Conservation (phyloP, 2,329 filamentous ascomycete species). For the Aspergillus sp. region DNA sequence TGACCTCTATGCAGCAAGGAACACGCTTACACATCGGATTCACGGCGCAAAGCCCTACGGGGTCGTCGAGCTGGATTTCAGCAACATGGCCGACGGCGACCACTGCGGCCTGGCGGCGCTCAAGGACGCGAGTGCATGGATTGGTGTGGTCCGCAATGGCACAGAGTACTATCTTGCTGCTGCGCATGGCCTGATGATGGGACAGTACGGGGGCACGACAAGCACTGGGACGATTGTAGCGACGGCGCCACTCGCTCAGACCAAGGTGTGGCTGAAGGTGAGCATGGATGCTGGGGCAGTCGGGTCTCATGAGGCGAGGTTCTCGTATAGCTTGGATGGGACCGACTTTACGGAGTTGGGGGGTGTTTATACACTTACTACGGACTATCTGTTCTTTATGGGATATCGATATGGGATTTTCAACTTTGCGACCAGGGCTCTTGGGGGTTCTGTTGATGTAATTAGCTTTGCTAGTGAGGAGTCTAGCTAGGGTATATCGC, state of each 20-base stretch:
- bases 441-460: slow-evolving; percentile 41
- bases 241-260: too few relatives aligned
- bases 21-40: background rate
- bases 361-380: slow-evolving; percentile 42
- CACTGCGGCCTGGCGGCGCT: background rate
- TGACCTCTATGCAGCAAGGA: background rate
- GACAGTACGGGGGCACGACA: too few relatives aligned
- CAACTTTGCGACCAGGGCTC: slow-evolving; percentile 52
- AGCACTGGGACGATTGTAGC: too few relatives aligned
- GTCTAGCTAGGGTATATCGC: too few relatives aligned
- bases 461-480: too few relatives aligned
- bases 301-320: slow-evolving; percentile 36
- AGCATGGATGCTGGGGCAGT: slow-evolving; percentile 38
- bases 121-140: background rate
- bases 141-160: background rate
- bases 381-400: slow-evolving; percentile 54
- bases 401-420: slow-evolving; percentile 57
- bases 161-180: background rate
- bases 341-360: slow-evolving; percentile 42
- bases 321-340: slow-evolving; percentile 54
- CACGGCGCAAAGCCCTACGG: slow-evolving; percentile 40
- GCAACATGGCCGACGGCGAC: slow-evolving; percentile 2
- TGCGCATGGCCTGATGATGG: background rate
- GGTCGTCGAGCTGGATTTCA: background rate
- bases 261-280: slow-evolving; percentile 22